Evolutionary conservation across 176 grass and related monocot species (phyloP), one percentile per base, ranked within the genome.

Genomic region (Lolium multiflorum): DNA sequence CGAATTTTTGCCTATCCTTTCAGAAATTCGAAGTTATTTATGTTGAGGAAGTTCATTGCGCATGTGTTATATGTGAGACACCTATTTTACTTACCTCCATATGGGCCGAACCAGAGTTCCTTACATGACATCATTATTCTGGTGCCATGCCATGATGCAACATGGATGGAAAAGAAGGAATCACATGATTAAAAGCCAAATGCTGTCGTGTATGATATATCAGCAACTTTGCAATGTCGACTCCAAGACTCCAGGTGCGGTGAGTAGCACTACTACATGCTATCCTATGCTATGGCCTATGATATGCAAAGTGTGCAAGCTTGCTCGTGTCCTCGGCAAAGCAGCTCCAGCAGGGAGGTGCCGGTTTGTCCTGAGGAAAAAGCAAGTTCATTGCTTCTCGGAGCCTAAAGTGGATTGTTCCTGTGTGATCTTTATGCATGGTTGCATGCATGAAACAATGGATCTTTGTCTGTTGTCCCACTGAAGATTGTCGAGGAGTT

Each of bases 181-280:
- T 68, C 90, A 85, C 90, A 88, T 91, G 86, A 91, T 91, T 87
- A 84, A 91, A 66, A 87, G 81, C 14, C 85, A 2, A 41, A 49
- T 59, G 85, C 75, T 81, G 81, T 91, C 85, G 66, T 80, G 49
- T 88, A 11, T 81, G 58, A 39, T 84, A 9, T 7, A 18, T 64
- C 0, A 11, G 9, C 82, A 70, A 16, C 81, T 91, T 91, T 81
- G 74, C n/a, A 49, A 35, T 87, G 81, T 80, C 80, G 73, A 76
- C 48, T 54, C 48, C 73, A 17, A 7, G 21, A 76, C 81, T 70
- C 57, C 58, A 51, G 67, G 58, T 24, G 52, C 70, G 28, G 60
- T 66, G 77, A 46, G 56, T 24, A 80, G 41, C 14, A 44, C 58
- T 70, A 18, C 15, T 85, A 44, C 67, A 68, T 54, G 71, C 13